Base-by-base conservation (phyloP, 352 stramenopile genomes). In the Elongisporangium prolatum region DNA sequence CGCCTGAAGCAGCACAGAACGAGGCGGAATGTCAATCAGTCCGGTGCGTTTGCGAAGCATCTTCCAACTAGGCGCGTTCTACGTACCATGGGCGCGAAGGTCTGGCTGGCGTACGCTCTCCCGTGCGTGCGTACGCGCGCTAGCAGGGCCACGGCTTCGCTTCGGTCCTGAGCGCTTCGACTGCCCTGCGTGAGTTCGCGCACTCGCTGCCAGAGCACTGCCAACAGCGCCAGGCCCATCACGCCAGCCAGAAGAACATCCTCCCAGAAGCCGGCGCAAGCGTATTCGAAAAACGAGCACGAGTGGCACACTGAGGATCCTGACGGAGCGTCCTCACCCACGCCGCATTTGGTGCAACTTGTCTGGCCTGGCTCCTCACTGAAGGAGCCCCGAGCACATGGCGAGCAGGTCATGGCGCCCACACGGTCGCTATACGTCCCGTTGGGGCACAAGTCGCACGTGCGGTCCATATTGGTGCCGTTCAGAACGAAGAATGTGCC, bases 201-300 rank as follows among this genome's bases (percentile, higher is more conserved):
- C 4, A 68, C 54, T 24, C 76, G 77, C 20, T 52, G 54, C 60
- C 63, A 83, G 6, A 75, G 11, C 21, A 59, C 68, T 16, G 56
- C 49, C 21, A 63, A 40, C 44, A 71, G 47, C 51, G 48, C 62
- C 21, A 22, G 10, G n/a, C 21, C 55, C 50, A 76, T 49, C 21
- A 65, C 65, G 14, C 63, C 20, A 2, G 69, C 68, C 24, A 76
- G 18, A 3, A 75, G 4, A 10, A 91, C 57, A 48, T 88, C 66
- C 51, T 72, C 61, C 70, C 68, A 86, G 57, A 91, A 91, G n/a
- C 71, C 73, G 44, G 71, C 56, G 55, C 78, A 89, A 21, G 57
- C 66, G 28, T 75, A 75, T 20, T 71, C 77, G 48, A 83, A 81
- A 62, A 74, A 89, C 34, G 54, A 66, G 58, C 79, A 91, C 18